Evolutionary conservation across 306 rosid genomes (phyloP).

Genomic region (Spatholobus suberectus): DNA sequence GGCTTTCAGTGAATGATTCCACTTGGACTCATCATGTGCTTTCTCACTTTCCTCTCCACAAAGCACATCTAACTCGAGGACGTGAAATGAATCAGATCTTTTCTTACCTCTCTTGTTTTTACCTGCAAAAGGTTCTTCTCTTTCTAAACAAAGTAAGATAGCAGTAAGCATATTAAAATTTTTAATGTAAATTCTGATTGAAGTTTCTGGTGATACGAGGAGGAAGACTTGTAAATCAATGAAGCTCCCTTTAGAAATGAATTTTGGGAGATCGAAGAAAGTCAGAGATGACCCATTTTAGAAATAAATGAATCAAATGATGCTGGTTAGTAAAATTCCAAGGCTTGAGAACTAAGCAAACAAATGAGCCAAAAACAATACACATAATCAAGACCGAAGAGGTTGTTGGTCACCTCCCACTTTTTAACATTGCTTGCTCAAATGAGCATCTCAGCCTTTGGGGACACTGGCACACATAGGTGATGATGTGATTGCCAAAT

Average conservation of each 20-base stretch:
- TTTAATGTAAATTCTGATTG: background rate
- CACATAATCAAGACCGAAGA: background rate
- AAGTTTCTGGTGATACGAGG: background rate
- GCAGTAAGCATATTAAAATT: background rate
- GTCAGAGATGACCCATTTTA: background rate
- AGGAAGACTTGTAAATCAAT: background rate
- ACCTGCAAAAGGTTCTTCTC: background rate
- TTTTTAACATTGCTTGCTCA: slow-evolving; percentile 67
- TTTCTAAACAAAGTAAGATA: background rate
- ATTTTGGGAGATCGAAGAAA: background rate
- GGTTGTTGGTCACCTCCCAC: slow-evolving; percentile 12
- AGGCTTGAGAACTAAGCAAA: background rate
- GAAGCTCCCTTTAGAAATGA: background rate
- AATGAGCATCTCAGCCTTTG: slow-evolving; percentile 72
- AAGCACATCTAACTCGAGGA: background rate
- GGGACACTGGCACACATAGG: background rate
- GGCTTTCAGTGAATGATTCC: too few species aligned
- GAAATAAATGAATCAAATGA: background rate
- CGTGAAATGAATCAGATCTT: background rate
- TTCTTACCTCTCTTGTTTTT: background rate
- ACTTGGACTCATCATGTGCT: too few species aligned
- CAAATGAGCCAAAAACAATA: background rate
- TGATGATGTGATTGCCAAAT: slow-evolving; percentile 6
- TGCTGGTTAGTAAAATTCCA: background rate
- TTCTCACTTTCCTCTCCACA: background rate